Evolutionary conservation across 2,329 filamentous ascomycete genomes (phyloP).

Genomic region (Venturia nashicola): DNA sequence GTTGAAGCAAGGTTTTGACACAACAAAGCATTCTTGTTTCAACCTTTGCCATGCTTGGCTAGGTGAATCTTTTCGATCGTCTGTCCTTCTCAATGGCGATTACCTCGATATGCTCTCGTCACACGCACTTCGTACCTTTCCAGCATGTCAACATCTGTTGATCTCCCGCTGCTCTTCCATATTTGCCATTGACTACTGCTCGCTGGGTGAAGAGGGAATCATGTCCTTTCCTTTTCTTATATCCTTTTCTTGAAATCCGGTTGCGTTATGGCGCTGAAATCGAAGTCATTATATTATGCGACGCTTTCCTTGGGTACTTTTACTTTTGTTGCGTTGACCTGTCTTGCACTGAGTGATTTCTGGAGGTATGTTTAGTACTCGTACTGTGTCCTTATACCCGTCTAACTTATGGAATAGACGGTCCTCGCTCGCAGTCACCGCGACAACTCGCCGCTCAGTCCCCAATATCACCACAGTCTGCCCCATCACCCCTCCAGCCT

Average conservation of each 20-base stretch:
- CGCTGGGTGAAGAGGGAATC: background rate
- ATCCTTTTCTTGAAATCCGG: background rate
- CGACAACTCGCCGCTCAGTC: background rate
- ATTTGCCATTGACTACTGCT: background rate
- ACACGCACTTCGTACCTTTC: background rate
- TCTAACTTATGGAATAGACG: background rate
- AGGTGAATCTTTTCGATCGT: background rate
- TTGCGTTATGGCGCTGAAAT: background rate
- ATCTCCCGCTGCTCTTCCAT: background rate
- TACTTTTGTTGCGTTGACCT: background rate
- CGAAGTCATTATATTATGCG: background rate
- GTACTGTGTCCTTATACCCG: background rate
- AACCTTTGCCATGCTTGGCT: background rate
- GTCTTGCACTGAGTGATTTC: background rate
- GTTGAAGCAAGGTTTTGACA: background rate
- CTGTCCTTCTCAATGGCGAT: background rate
- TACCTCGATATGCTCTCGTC: background rate
- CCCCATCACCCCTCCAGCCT: background rate
- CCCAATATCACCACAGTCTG: background rate
- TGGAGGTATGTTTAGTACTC: background rate
- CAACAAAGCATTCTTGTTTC: background rate
- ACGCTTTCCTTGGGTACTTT: background rate
- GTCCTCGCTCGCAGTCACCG: background rate
- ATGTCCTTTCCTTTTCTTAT: background rate
- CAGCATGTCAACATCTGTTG: background rate